These are phyloP conservation scores for Parasitella parasitica DNA, from an alignment of 371 early-diverging fungal species.

Conservation along the genomic window DNA sequence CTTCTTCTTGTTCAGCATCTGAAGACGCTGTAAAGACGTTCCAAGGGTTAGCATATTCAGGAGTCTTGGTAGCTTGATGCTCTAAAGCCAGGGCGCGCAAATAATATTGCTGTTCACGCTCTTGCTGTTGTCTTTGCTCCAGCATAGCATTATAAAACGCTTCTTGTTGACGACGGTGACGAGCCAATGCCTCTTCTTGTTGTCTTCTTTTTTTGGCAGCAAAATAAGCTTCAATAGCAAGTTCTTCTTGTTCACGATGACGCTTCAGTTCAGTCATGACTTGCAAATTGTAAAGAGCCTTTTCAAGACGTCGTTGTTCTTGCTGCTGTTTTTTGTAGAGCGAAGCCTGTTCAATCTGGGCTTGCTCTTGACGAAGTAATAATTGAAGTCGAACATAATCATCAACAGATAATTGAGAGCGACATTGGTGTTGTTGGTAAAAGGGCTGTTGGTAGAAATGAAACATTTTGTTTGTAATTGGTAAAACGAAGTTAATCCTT, in stretches of 20 bases:
- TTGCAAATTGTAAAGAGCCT: slow-evolving; percentile 5
- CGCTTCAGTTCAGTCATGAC: slow-evolving; percentile 15
- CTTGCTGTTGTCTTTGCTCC: neutral
- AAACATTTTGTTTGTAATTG: neutral
- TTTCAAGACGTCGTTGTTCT: slow-evolving; percentile 14
- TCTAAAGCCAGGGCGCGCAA: neutral
- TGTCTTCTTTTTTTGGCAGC: neutral
- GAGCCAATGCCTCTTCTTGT: neutral
- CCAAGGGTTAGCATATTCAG: neutral
- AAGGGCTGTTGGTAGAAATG: neutral
- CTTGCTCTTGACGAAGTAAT: slow-evolving; percentile 17
- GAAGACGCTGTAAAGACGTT: neutral
- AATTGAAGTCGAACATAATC: slow-evolving; percentile 34
- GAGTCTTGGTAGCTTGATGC: neutral
- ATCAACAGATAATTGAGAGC: slow-evolving; percentile 18
- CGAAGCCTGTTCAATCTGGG: slow-evolving; percentile 5
- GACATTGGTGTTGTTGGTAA: neutral
- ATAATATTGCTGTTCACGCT: slow-evolving; percentile 1
- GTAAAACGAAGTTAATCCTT: neutral
- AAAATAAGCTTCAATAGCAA: slow-evolving; percentile 22
- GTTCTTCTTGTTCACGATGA: slow-evolving; percentile 19
- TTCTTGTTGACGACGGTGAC: neutral
- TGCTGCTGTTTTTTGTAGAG: slow-evolving; percentile 10
- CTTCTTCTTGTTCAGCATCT: neutral
- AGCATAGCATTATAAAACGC: neutral